These are phyloP conservation scores for Diplodia corticola DNA, from an alignment of 2,329 filamentous ascomycete species.

Conservation along the genomic window DNA sequence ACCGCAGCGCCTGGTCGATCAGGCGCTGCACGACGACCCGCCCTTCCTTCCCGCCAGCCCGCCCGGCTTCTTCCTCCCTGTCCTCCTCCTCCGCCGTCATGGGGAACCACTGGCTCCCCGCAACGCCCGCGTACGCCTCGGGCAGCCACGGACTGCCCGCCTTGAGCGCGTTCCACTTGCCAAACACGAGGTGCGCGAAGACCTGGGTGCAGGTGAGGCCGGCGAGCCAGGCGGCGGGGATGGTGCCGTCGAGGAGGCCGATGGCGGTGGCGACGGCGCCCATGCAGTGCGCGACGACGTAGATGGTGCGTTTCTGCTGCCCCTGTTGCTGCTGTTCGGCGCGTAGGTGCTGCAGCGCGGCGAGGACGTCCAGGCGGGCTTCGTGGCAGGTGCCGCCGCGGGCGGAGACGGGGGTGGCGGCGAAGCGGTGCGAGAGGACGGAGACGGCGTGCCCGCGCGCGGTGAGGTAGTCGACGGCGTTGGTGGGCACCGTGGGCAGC, in stretches of 20 bases:
- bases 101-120: not conserved
- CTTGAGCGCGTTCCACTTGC: slow-evolving; percentile 58
- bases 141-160: slow-evolving; percentile 27
- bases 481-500: slow-evolving; percentile 62
- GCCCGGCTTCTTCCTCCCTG: too few species aligned
- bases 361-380: slow-evolving; percentile 59
- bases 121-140: not conserved
- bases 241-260: slow-evolving; percentile 63
- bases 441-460: slow-evolving; percentile 62
- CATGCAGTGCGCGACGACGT: slow-evolving; percentile 64
- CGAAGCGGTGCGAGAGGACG: slow-evolving; percentile 59
- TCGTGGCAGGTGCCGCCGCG: slow-evolving; percentile 61
- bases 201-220: slow-evolving; percentile 63
- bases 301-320: slow-evolving; percentile 51
- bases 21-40: not conserved
- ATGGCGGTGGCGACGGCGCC: slow-evolving; percentile 60
- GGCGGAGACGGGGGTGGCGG: slow-evolving; percentile 52
- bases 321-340: slow-evolving; percentile 26
- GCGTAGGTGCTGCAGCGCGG: slow-evolving; percentile 57
- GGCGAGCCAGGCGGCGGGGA: slow-evolving; percentile 57
- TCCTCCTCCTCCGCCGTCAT: not conserved
- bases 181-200: slow-evolving; percentile 64
- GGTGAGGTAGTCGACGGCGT: slow-evolving; percentile 64
- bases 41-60: too few species aligned
- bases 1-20: slow-evolving; percentile 52